A percentile compares a stretch with the other conserved stretches of the same genome.
Evolutionary conservation across 192 early-diverging fungal species (phyloP).

Genomic region (Polychytrium aggregatum): DNA sequence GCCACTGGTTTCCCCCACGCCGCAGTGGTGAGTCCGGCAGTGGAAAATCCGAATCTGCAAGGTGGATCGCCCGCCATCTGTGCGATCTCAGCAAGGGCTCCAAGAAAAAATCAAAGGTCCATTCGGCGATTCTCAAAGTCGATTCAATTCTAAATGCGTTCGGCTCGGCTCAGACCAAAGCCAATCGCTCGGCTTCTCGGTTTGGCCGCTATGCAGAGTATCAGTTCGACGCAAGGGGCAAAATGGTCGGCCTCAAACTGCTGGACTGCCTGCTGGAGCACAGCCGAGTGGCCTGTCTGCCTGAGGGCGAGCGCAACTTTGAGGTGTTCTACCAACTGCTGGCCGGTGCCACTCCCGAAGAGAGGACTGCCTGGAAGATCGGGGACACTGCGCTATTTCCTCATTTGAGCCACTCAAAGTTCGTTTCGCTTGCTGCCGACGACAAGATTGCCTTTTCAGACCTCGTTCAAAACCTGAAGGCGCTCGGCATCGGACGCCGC

Average conservation of each 20-base stretch:
- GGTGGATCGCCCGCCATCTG: conserved; percentile 62
- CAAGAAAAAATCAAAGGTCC: conserved; percentile 55
- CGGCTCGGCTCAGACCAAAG: conserved; percentile 48
- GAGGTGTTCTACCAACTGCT: conserved; percentile 87
- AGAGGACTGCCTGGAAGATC: conserved; percentile 63
- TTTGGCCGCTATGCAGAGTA: conserved; percentile 75
- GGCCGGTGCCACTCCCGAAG: conserved; percentile 63
- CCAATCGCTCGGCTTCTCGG: conserved; percentile 55
- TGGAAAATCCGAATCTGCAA: conserved; percentile 74
- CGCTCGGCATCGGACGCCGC: conserved; percentile 71
- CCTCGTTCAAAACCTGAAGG: conserved; percentile 61
- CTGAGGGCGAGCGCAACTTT: conserved; percentile 67
- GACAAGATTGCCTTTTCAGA: conserved; percentile 35
- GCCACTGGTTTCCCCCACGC: too few relatives aligned
- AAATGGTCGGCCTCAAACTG: conserved; percentile 75
- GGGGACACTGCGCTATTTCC: conserved; percentile 30
- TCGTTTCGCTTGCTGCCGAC: conserved; percentile 47
- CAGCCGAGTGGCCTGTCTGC: conserved; percentile 48
- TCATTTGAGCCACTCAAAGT: conserved; percentile 16
- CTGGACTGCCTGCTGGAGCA: conserved; percentile 80
- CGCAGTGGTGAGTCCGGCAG: conserved; percentile 73
- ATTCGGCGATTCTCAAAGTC: conserved; percentile 57
- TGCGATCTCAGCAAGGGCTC: conserved; percentile 59
- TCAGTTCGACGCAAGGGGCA: conserved; percentile 79
- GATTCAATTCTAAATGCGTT: conserved; percentile 71